A percentile compares a stretch with the other conserved stretches of the same genome.
Conservation (phyloP, 495 filamentous ascomycete genomes). For the Bacidia gigantensis region DNA sequence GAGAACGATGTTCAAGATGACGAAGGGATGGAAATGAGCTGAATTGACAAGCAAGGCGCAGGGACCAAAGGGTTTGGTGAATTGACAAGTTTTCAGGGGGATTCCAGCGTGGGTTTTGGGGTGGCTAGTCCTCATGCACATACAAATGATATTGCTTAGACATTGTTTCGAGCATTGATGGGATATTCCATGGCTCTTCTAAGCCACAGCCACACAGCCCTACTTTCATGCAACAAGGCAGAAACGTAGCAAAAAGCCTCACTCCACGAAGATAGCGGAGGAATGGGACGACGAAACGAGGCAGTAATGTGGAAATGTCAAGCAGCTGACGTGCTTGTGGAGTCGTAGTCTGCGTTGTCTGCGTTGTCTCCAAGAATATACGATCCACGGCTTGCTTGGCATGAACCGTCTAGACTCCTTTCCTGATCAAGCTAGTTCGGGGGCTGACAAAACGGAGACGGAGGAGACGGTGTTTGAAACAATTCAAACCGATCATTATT, state of each 20-base stretch:
- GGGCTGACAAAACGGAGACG: neutral
- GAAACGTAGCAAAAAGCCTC: neutral
- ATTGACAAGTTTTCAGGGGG: neutral
- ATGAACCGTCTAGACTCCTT: too few relatives aligned
- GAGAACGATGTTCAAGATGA: constrained; percentile 15
- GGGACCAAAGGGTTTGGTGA: constrained; percentile 3
- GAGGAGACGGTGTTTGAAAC: neutral
- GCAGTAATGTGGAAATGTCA: too few relatives aligned
- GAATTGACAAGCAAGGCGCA: constrained; percentile 13
- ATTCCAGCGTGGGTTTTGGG: neutral
- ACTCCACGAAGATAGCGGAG: too few relatives aligned
- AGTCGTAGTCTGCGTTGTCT: too few relatives aligned
- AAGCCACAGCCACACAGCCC: neutral
- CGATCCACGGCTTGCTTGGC: too few relatives aligned
- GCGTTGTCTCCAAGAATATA: too few relatives aligned
- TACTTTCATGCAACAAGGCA: neutral
- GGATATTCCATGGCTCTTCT: too few relatives aligned
- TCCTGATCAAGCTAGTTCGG: neutral
- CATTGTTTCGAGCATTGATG: too few relatives aligned
- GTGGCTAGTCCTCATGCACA: too few relatives aligned
- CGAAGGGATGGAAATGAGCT: constrained; percentile 16
- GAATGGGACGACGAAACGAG: too few relatives aligned
- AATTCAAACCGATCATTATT: neutral
- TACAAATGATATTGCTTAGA: neutral
- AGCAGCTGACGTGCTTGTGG: too few relatives aligned